phyloP scores from a whole-genome alignment of 2,329 filamentous ascomycete species.

The Bimuria novae-zelandiae region DNA sequence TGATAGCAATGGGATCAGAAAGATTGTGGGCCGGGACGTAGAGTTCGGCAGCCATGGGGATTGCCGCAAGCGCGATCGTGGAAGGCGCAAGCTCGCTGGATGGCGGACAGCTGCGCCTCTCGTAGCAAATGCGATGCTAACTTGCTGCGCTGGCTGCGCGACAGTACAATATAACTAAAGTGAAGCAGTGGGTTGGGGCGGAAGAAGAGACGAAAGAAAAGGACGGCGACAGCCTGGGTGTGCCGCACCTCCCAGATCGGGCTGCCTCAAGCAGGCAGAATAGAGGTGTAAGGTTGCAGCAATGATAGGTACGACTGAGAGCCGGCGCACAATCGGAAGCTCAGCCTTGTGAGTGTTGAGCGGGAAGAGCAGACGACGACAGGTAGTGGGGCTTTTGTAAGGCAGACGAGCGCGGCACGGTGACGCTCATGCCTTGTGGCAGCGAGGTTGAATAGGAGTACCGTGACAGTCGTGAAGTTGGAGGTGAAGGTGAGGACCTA shows the following conservation, averaged over 20 bases:
- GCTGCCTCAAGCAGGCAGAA: conserved; percentile 1
- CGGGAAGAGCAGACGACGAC: neutral
- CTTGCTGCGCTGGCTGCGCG: neutral
- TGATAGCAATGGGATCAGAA: neutral
- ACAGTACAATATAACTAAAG: neutral
- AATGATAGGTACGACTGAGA: neutral
- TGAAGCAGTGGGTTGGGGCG: neutral
- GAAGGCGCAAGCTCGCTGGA: neutral
- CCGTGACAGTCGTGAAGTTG: neutral
- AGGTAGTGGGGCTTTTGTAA: neutral
- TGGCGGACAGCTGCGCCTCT: neutral
- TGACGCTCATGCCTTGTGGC: neutral
- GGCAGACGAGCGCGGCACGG: too few species aligned
- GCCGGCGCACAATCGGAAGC: neutral
- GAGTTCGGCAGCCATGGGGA: neutral
- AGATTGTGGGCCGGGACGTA: neutral
- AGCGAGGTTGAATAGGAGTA: neutral
- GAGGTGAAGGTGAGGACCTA: neutral
- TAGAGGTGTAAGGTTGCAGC: neutral
- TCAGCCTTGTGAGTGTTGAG: neutral
- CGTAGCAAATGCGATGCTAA: neutral
- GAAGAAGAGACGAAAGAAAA: neutral
- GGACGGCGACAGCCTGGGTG: neutral
- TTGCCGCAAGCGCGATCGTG: neutral
- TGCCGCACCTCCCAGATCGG: neutral